A percentile compares a stretch with the other conserved stretches of the same genome.
Conservation (phyloP, 306 rosid genomes). For the Glycyrrhiza uralensis region DNA sequence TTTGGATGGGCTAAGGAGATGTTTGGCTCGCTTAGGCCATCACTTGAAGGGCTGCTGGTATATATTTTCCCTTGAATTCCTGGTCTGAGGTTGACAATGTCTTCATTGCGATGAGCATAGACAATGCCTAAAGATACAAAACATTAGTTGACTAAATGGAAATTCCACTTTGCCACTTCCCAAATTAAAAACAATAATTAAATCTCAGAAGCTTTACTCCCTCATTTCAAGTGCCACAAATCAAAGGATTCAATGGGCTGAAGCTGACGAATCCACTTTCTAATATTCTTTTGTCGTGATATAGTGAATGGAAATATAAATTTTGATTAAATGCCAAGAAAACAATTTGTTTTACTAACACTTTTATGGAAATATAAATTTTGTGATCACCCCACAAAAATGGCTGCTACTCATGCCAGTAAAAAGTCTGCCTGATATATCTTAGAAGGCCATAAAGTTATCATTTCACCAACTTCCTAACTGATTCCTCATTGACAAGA, state of each 20-base stretch:
- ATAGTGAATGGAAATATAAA: neutral
- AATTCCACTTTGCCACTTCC: neutral
- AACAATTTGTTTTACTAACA: neutral
- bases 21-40: slow-evolving; percentile 27
- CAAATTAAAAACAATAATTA: neutral
- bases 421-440: neutral
- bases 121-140: slow-evolving; percentile 52
- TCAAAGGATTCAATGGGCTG: neutral
- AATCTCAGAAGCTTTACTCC: neutral
- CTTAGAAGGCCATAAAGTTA: slow-evolving; percentile 1
- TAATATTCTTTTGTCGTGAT: neutral
- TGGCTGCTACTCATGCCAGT: neutral
- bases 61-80: slow-evolving; percentile 37
- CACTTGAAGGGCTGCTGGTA: slow-evolving; percentile 18
- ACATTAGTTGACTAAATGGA: neutral
- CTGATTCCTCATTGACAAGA: neutral
- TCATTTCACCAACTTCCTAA: neutral
- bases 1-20: slow-evolving; percentile 20
- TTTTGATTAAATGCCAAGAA: neutral
- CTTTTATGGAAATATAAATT: neutral
- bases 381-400: neutral
- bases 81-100: slow-evolving; percentile 59
- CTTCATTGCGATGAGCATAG: slow-evolving; percentile 85
- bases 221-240: slow-evolving; percentile 17
- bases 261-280: slow-evolving; percentile 3